Evolutionary conservation across 2,329 filamentous ascomycete genomes (phyloP), one percentile per base, ranked within the genome.

Genomic region (Phialophora verrucosa): DNA sequence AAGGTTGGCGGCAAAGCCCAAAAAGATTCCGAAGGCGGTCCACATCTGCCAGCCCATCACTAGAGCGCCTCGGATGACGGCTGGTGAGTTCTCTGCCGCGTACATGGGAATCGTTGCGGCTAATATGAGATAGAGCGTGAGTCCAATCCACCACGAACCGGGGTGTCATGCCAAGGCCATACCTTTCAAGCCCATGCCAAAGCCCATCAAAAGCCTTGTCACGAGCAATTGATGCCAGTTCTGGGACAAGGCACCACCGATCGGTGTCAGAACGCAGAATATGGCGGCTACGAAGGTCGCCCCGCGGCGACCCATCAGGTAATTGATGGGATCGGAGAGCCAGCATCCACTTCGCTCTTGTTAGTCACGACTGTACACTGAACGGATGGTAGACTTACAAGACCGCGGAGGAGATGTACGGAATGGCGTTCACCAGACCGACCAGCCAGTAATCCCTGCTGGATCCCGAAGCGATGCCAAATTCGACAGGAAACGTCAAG

Each of bases 1-100:
- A 12, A 91, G 80, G 71, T 90, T 91, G 66, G 87, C 87, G 64
- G 82, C 84, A 63, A 85, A 88, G 7, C 89, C 90, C 23, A 90
- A 79, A 75, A 91, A 88, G 72, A 91, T 90, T 44, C 87, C 86
- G 79, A 90, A 77, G 66, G 87, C 59, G 31, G 35, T 23, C 80
- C 82, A 84, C 77, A 83, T 81, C 70, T 84, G 82, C 82, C 82
- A 84, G 77, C 80, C 81, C 82, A 84, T 83, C 6, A 83, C 82
- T 4, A 84, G 71, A 0, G 81, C 82, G 47, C 83, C 83, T 67
- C 82, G 78, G 44, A 84, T 83, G 1, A 76, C 78, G n/a, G 82
- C 80, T 0, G 82, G 82, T 1, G 81, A 77, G 57, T 79, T 82
- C 68, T 83, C 82, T 4, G 81, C 81, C 0, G 80, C 80, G 65